Percentiles rank a stretch among this genome's conserved stretches.
Evolutionary conservation across 106 monocot genomes (phyloP).

Genomic region (Phalaenopsis aphrodite): DNA sequence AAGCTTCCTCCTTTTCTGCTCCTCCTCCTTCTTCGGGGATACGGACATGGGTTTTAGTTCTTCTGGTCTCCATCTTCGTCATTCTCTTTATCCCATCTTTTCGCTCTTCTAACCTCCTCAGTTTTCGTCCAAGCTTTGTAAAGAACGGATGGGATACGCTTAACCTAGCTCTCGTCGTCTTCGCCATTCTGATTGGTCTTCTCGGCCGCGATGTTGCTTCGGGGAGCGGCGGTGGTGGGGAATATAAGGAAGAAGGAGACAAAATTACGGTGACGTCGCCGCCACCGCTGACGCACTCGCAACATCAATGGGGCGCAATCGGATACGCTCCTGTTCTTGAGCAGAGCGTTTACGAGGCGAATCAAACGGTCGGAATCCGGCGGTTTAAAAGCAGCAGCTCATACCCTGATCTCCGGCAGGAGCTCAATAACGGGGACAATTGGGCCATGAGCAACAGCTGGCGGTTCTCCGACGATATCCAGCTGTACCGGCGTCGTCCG

Average conservation of each 20-base stretch:
- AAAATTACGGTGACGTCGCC: background rate
- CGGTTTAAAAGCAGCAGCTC: constrained; percentile 57
- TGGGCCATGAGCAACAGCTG: constrained; percentile 27
- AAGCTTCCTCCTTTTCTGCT: constrained; percentile 1
- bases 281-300: background rate
- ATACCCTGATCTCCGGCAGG: constrained; percentile 60
- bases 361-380: constrained; percentile 7
- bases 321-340: background rate
- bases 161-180: constrained; percentile 35
- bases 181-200: constrained; percentile 50
- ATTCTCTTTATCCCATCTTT: constrained; percentile 24
- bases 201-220: constrained; percentile 17
- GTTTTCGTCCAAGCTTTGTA: background rate
- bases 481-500: constrained; percentile 25
- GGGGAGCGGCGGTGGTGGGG: background rate
- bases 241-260: background rate
- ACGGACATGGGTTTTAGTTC: constrained; percentile 17
- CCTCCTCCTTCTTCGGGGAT: constrained; percentile 1
- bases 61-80: constrained; percentile 18
- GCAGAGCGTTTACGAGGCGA: background rate
- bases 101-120: constrained; percentile 3
- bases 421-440: constrained; percentile 7
- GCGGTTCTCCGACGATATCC: constrained; percentile 54
- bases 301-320: background rate
- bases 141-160: constrained; percentile 44